phyloP scores from a whole-genome alignment of 345 rosid species.

The Excoecaria agallocha region DNA sequence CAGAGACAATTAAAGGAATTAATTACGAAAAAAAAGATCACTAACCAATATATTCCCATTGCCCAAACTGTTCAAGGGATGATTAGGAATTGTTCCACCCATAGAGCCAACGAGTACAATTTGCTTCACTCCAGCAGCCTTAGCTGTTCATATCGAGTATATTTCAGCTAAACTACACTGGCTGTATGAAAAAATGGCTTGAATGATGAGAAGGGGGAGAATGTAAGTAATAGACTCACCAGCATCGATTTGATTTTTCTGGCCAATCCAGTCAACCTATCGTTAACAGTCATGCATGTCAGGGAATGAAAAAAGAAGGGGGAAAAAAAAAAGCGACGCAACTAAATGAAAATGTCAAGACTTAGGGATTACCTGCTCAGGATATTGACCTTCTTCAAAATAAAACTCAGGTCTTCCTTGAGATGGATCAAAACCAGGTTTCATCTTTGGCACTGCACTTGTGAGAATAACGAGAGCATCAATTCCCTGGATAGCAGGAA shows the following conservation, averaged over 20 bases:
- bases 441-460: conserved; percentile 81
- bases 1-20: neutral
- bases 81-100: conserved; percentile 80
- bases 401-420: conserved; percentile 87
- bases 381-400: conserved; percentile 87
- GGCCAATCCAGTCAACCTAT: conserved; percentile 98
- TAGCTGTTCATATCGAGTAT: conserved; percentile 48
- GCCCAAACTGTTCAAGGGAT: conserved; percentile 84
- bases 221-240: conserved; percentile 40
- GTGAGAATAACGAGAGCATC: conserved; percentile 87
- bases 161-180: conserved; percentile 18
- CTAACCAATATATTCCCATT: conserved; percentile 92
- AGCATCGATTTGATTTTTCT: conserved; percentile 92
- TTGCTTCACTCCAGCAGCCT: conserved; percentile 90
- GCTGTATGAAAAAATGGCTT: neutral
- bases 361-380: conserved; percentile 64
- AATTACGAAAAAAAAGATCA: conserved; percentile 7
- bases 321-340: neutral
- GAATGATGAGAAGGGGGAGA: neutral
- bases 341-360: neutral
- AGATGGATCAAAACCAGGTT: conserved; percentile 80
- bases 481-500: conserved; percentile 65
- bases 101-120: conserved; percentile 94
- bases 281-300: conserved; percentile 15
- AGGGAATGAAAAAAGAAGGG: neutral